A percentile compares a stretch with the other conserved stretches of the same genome.
These are phyloP conservation scores for Exophiala oligosperma DNA, from an alignment of 2,329 filamentous ascomycete genomes.

Conservation along the genomic window DNA sequence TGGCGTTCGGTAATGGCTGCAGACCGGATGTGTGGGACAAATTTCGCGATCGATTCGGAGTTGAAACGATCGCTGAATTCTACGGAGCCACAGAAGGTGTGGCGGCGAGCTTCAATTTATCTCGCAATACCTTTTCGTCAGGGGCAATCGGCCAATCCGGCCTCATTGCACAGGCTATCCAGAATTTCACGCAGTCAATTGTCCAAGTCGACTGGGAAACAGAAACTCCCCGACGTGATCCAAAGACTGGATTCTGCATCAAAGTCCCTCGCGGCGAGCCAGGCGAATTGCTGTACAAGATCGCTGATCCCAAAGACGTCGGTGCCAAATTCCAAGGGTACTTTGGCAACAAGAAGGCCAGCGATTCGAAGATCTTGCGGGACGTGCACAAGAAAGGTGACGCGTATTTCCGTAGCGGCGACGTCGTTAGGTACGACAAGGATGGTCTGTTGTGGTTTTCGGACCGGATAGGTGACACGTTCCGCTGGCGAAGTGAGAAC, in stretches of 20 bases:
- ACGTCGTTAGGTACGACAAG: constrained; percentile 60
- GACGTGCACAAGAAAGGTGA: constrained; percentile 69
- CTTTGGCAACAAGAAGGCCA: constrained; percentile 66
- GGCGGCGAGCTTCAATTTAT: constrained; percentile 69
- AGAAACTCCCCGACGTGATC: constrained; percentile 67
- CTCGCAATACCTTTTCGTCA: constrained; percentile 69
- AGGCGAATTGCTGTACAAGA: constrained; percentile 65
- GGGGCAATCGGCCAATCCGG: constrained; percentile 79
- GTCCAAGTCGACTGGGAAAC: constrained; percentile 71
- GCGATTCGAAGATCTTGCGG: constrained; percentile 63
- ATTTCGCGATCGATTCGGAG: constrained; percentile 78
- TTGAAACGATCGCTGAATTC: constrained; percentile 74
- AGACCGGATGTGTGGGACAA: constrained; percentile 81
- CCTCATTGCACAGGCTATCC: constrained; percentile 56
- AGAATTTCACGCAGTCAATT: constrained; percentile 55
- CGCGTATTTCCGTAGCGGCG: constrained; percentile 67
- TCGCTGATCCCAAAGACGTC: constrained; percentile 55
- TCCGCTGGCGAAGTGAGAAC: constrained; percentile 72
- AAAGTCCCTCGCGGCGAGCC: constrained; percentile 60
- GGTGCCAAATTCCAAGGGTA: constrained; percentile 68
- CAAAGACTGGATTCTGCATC: constrained; percentile 68
- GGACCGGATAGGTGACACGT: constrained; percentile 71
- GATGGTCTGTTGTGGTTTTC: constrained; percentile 71
- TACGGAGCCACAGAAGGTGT: constrained; percentile 77
- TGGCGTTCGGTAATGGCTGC: constrained; percentile 82